Conservation (phyloP, 2,329 filamentous ascomycete genomes). For the Exophiala calicioides region DNA sequence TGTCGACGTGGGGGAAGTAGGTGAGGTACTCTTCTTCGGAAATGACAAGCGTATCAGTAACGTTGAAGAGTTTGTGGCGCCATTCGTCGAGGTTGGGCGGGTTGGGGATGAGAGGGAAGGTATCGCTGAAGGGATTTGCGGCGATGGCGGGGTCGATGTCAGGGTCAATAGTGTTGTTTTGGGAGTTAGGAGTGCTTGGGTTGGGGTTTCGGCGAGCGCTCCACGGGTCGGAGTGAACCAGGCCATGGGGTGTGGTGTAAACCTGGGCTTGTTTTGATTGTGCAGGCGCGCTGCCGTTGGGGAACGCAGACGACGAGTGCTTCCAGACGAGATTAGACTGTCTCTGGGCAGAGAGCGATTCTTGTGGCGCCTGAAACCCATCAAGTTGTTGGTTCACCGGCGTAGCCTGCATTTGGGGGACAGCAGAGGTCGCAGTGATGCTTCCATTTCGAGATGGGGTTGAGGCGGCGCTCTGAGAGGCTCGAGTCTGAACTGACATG, state of each 20-base stretch:
- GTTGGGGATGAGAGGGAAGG: slow-evolving; percentile 50
- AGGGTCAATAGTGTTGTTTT: slow-evolving; percentile 6
- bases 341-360: slow-evolving; percentile 1
- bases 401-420: slow-evolving; percentile 4
- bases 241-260: slow-evolving; percentile 23
- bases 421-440: slow-evolving; percentile 2
- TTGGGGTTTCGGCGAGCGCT: slow-evolving; percentile 9
- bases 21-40: slow-evolving; percentile 75
- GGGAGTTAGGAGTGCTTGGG: slow-evolving; percentile 5
- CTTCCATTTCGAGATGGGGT: slow-evolving; percentile 15
- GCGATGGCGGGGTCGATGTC: slow-evolving; percentile 14
- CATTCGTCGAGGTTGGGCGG: slow-evolving; percentile 69
- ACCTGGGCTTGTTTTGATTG: slow-evolving; percentile 18
- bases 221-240: slow-evolving; percentile 24
- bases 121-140: slow-evolving; percentile 26
- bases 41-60: slow-evolving; percentile 71
- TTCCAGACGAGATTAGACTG: slow-evolving; percentile 23
- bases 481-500: slow-evolving; percentile 11
- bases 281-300: slow-evolving; percentile 21
- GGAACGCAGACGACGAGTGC: slow-evolving; percentile 25
- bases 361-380: slow-evolving; percentile 8
- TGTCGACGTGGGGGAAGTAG: slow-evolving; percentile 82
- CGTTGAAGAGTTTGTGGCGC: slow-evolving; percentile 72
- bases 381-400: slow-evolving; percentile 4
- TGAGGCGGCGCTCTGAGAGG: slow-evolving; percentile 10